Evolutionary conservation across 169 alveolate genomes (phyloP), one percentile per base, ranked within the genome.

Genomic region (Plasmodium gallinaceum): DNA sequence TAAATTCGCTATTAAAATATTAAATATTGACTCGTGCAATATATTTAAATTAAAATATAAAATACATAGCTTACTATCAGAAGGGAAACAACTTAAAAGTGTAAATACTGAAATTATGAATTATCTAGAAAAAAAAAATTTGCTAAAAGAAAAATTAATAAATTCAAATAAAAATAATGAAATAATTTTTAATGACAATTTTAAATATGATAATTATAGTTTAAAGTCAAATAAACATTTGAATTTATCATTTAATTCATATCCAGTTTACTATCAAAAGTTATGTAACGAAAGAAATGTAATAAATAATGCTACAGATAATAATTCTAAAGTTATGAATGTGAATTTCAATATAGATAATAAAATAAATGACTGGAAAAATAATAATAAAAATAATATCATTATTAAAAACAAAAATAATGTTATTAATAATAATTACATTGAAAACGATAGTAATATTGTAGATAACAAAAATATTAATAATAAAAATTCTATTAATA

Each of bases 1-100:
- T 65, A 78, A 78, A 43, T 93, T 93, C 22, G 95, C 95, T 4
- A 68, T 93, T 26, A 93, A 93, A 74, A 75, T 89, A 24, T 72
- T 93, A 61, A 93, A 93, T 52, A 57, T 88, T 42, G 83, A 87
- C 7, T 48, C 85, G 52, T 80, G 93, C 32, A 92, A 88, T 18
- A 57, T 65, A 22, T 54, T 72, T 37, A 89, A 74, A 61, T 57
- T 89, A 46, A 93, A 93, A 62, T 93, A 93, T 54, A 93, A 86
- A 69, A 72, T 86, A 37, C 95, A 93, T 65, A 85, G 93, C 48
- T 88, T 93, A 8, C 69, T 88, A 60, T 86, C 89, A 26, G 95
- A 93, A 60, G 95, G 95, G 12, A 64, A 71, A 66, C 94, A 89
- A 78, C 91, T 93, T 24, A 45, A 80, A 45, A 83, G 71, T 45